These are phyloP conservation scores for Fonsecaea pedrosoi DNA, from an alignment of 2,329 filamentous ascomycete species.

Conservation along the genomic window DNA sequence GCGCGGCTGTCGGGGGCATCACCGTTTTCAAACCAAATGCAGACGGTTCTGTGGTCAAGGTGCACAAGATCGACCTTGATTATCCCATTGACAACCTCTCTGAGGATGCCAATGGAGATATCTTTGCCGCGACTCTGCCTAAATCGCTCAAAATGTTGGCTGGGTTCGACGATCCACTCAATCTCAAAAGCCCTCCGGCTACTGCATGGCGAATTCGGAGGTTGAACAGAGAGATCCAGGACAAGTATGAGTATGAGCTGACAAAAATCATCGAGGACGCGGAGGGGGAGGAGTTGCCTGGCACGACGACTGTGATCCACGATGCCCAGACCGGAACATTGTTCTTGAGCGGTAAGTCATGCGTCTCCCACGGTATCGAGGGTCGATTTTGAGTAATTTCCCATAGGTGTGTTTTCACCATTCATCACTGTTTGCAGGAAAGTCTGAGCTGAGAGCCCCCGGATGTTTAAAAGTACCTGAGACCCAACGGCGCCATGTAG, in stretches of 20 bases:
- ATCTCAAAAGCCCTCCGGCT: conserved; percentile 30
- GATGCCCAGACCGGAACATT: conserved; percentile 44
- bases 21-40: conserved; percentile 36
- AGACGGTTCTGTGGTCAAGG: conserved; percentile 25
- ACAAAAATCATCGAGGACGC: conserved; percentile 47
- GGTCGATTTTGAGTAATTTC: conserved; percentile 21
- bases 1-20: conserved; percentile 40
- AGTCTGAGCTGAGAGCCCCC: conserved; percentile 15
- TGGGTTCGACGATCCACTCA: conserved; percentile 39
- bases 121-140: conserved; percentile 46
- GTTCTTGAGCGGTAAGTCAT: conserved; percentile 42
- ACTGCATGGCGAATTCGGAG: conserved; percentile 41
- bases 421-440: conserved; percentile 40
- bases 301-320: conserved; percentile 43
- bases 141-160: conserved; percentile 38
- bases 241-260: conserved; percentile 37
- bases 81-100: conserved; percentile 48
- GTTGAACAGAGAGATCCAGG: conserved; percentile 22
- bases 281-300: conserved; percentile 41
- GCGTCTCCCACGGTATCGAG: background rate
- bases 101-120: conserved; percentile 47
- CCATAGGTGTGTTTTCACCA: conserved; percentile 38
- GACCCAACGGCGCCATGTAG: background rate
- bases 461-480: background rate
- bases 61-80: conserved; percentile 40